Conservation (phyloP, 108 stramenopile species). For the Asterionellopsis glacialis region DNA sequence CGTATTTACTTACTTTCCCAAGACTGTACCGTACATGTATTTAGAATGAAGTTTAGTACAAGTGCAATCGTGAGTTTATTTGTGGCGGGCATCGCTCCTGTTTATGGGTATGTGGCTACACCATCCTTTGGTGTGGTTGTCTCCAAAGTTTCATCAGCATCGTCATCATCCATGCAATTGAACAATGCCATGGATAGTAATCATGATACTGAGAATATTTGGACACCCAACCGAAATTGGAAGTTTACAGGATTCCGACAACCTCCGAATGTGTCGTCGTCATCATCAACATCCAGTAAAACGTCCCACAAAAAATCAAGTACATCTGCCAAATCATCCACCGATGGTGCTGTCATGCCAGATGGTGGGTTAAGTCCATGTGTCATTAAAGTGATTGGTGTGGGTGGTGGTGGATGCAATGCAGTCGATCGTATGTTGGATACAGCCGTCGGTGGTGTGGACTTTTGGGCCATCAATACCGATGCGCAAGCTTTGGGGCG, state of each 20-base stretch:
- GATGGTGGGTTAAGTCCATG: slow-evolving; percentile 43
- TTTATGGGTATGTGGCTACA: too few species aligned
- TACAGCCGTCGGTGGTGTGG: slow-evolving; percentile 44
- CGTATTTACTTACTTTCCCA: too few species aligned
- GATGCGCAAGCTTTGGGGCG: slow-evolving; percentile 62
- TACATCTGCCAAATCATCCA: neutral
- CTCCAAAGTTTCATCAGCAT: too few species aligned
- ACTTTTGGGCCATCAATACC: slow-evolving; percentile 76
- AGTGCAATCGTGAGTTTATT: too few species aligned
- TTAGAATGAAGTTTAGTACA: too few species aligned
- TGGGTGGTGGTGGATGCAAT: slow-evolving; percentile 65
- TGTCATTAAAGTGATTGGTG: slow-evolving; percentile 57
- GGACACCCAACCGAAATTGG: slow-evolving; percentile 16
- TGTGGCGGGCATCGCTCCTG: too few species aligned
- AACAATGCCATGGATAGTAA: too few species aligned
- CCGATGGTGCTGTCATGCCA: slow-evolving; percentile 28
- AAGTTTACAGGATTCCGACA: slow-evolving; percentile 19
- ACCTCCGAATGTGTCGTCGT: neutral
- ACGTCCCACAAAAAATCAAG: neutral
- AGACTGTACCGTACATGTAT: too few species aligned
- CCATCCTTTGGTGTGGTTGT: too few species aligned
- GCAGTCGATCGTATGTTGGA: slow-evolving; percentile 71
- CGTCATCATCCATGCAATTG: too few species aligned
- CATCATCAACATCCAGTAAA: neutral
- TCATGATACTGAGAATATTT: neutral